Base-by-base conservation (phyloP, 2,329 filamentous ascomycete genomes). In the Pseudovirgaria hyperparasitica region DNA sequence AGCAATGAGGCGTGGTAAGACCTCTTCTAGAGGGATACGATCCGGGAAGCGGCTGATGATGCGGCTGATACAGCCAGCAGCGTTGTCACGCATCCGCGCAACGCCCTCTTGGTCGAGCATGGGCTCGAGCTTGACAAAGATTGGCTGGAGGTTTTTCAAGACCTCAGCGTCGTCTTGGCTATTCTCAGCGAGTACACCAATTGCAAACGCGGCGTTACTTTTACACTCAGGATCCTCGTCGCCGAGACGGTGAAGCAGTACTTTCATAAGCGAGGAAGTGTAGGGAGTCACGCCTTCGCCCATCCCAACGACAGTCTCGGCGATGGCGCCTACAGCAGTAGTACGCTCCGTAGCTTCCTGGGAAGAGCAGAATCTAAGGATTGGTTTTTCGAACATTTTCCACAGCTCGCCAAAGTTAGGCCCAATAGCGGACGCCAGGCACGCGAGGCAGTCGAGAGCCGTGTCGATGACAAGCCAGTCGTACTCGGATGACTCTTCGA, bases 401-500 rank as follows among this genome's bases (percentile, higher is more conserved):
- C 85, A 96, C 35, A 94, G 65, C 62, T 93, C 79, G 30, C 69
- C 68, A 45, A 94, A 96, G 41, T 76, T 73, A 13, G 69, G 55
- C 20, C 90, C 90, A 9, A 96, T 73, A 17, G 84, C 84, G 24
- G 74, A 72, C 12, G 86, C 76, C 21, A 96, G 70, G 19, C 82
- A 84, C 27, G 84, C 82, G 26, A 94, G 67, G 24, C 92, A 84
- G 39, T 96, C 90, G 29, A 96, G 71, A 19, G 84, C 86, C 7
- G 85, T 93, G 60, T 98, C 90, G 29, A 96, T 79, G 27, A 93
- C 78, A 11, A 94, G 72, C 90, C 90, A 96, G 63, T 96, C 90
- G 46, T 92, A 93, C 60, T 98, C 90, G 3, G 87, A 92, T 16
- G 79, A 80, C 50, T 85, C 87, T 26, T 73, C 64, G 9, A 65